These are phyloP conservation scores for Ceratobasidium sp. DNA, from an alignment of 1,284 basidiomycete genomes.

Conservation along the genomic window DNA sequence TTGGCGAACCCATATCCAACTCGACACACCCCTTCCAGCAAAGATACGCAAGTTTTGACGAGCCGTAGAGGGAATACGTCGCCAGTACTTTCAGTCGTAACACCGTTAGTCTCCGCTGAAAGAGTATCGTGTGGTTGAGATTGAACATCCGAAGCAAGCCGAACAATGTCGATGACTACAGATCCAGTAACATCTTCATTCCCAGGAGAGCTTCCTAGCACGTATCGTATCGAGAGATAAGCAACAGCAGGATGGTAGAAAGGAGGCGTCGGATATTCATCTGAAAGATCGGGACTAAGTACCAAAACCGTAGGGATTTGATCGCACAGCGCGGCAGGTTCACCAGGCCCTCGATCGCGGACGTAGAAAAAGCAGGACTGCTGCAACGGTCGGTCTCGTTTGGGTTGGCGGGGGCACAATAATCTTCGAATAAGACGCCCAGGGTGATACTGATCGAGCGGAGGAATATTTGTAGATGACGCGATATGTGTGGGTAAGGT, in stretches of 20 bases:
- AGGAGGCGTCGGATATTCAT: conserved; percentile 63
- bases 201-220: conserved; percentile 1
- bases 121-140: conserved; percentile 59
- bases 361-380: conserved; percentile 80
- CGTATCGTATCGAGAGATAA: conserved; percentile 80
- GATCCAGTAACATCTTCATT: background rate
- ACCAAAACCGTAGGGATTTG: conserved; percentile 47
- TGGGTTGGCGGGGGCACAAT: conserved; percentile 79
- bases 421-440: conserved; percentile 69
- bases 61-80: conserved; percentile 72
- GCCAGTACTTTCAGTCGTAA: background rate
- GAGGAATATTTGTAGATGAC: background rate
- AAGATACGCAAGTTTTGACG: conserved; percentile 81
- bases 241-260: conserved; percentile 84
- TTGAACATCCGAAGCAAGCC: conserved; percentile 65
- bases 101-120: background rate
- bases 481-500: conserved; percentile 53
- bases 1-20: conserved; percentile 86
- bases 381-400: conserved; percentile 74
- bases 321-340: conserved; percentile 36
- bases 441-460: conserved; percentile 49
- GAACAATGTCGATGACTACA: conserved; percentile 23
- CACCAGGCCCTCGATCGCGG: conserved; percentile 48
- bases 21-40: conserved; percentile 86
- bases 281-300: conserved; percentile 64